Conservation (phyloP, 2,329 filamentous ascomycete species). For the Xylariaceae sp. region DNA sequence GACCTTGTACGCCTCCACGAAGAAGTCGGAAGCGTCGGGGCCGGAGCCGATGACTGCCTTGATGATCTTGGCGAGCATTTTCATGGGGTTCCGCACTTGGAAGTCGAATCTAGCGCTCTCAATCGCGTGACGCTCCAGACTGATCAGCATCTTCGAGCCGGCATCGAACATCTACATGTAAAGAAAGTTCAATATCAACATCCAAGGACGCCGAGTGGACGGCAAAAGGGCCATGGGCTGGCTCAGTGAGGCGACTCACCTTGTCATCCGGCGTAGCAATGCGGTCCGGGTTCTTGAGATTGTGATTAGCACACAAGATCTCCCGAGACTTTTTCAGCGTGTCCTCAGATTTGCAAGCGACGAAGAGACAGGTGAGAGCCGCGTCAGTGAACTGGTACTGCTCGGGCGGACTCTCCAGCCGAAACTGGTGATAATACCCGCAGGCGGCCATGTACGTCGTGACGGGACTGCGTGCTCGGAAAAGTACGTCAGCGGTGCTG, state of each 20-base stretch:
- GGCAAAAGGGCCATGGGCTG: background rate
- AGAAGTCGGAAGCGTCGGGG: conserved; percentile 50
- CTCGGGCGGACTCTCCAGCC: conserved; percentile 74
- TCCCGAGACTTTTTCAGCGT: conserved; percentile 95
- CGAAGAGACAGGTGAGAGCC: conserved; percentile 80
- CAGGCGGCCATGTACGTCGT: conserved; percentile 89
- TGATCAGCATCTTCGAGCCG: conserved; percentile 75
- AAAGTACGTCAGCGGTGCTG: conserved; percentile 10
- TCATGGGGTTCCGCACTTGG: conserved; percentile 80
- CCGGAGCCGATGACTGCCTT: conserved; percentile 45
- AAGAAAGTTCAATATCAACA: background rate
- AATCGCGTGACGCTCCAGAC: conserved; percentile 85
- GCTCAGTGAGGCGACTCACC: conserved; percentile 41
- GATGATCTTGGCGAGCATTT: conserved; percentile 74
- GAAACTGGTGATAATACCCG: conserved; percentile 90
- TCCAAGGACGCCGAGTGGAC: conserved; percentile 7
- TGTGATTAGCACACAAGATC: conserved; percentile 85
- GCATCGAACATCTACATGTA: conserved; percentile 67
- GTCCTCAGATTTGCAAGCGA: conserved; percentile 95
- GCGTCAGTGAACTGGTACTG: conserved; percentile 87
- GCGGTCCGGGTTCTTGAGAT: conserved; percentile 65
- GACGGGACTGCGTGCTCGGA: conserved; percentile 74
- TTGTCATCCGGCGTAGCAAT: conserved; percentile 75
- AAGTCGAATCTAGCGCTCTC: conserved; percentile 95
- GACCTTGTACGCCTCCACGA: conserved; percentile 70